Conservation (phyloP, 1,284 basidiomycete species). For the Albatrellus sp. region DNA sequence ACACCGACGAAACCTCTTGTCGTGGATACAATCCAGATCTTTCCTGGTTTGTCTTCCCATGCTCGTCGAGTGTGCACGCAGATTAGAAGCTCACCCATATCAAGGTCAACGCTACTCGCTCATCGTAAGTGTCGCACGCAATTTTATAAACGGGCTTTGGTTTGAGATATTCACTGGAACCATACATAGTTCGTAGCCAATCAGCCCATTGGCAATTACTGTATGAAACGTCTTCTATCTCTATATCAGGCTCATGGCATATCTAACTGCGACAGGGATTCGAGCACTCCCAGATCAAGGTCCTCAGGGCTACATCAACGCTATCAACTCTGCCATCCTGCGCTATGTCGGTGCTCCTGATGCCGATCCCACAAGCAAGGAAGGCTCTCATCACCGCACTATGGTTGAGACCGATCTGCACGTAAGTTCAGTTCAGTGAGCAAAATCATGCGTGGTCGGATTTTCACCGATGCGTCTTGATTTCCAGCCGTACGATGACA, state of each 20-base stretch:
- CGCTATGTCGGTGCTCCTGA: slow-evolving; percentile 35
- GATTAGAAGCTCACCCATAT: neutral
- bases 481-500: neutral
- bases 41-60: slow-evolving; percentile 13
- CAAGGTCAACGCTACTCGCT: slow-evolving; percentile 27
- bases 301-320: slow-evolving; percentile 16
- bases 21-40: slow-evolving; percentile 29
- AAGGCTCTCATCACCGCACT: slow-evolving; percentile 11
- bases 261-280: slow-evolving; percentile 11
- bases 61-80: neutral
- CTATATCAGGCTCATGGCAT: neutral
- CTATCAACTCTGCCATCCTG: slow-evolving; percentile 38
- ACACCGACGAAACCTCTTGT: slow-evolving; percentile 25
- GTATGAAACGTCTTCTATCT: slow-evolving; percentile 8
- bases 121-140: too few species aligned
- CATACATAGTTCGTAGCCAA: slow-evolving; percentile 20
- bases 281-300: slow-evolving; percentile 7
- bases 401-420: slow-evolving; percentile 20
- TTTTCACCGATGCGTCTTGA: neutral
- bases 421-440: slow-evolving; percentile 1
- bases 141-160: slow-evolving; percentile 9
- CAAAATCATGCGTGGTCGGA: neutral
- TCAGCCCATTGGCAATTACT: slow-evolving; percentile 29
- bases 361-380: slow-evolving; percentile 28
- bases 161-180: slow-evolving; percentile 7